A percentile compares a stretch with the other conserved stretches of the same genome.
Evolutionary conservation across 2,329 filamentous ascomycete genomes (phyloP).

Genomic region (Botrytis paeoniae): DNA sequence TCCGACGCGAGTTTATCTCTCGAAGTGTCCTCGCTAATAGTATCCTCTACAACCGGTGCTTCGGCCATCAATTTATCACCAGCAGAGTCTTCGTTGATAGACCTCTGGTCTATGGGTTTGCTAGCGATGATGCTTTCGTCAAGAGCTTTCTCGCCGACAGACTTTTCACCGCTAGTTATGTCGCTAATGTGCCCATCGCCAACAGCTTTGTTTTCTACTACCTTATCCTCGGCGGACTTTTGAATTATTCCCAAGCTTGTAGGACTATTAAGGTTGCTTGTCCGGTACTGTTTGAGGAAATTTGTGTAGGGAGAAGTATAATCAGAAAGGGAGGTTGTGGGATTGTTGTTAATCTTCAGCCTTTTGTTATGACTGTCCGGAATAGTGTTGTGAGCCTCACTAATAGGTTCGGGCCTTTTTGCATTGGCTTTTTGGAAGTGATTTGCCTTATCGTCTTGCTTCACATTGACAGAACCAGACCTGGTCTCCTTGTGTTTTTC

Average conservation of each 20-base stretch:
- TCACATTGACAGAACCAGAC: background rate
- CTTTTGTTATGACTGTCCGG: background rate
- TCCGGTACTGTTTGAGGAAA: background rate
- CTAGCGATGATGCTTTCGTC: background rate
- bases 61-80: background rate
- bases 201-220: background rate
- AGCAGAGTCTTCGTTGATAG: background rate
- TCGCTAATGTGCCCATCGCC: background rate
- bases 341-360: background rate
- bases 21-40: background rate
- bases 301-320: background rate
- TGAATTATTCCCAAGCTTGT: too few species aligned
- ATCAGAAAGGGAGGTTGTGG: background rate
- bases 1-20: background rate
- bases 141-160: background rate
- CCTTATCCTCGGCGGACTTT: too few species aligned
- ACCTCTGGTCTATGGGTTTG: background rate
- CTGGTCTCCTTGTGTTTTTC: background rate
- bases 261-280: background rate
- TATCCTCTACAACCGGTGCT: background rate
- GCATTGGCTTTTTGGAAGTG: background rate
- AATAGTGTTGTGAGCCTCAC: too few species aligned
- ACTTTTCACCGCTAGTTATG: background rate
- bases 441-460: background rate
- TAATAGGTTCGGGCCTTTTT: background rate